phyloP scores from a whole-genome alignment of 768 basidiomycete genomes.

The Lactarius tabidus region DNA sequence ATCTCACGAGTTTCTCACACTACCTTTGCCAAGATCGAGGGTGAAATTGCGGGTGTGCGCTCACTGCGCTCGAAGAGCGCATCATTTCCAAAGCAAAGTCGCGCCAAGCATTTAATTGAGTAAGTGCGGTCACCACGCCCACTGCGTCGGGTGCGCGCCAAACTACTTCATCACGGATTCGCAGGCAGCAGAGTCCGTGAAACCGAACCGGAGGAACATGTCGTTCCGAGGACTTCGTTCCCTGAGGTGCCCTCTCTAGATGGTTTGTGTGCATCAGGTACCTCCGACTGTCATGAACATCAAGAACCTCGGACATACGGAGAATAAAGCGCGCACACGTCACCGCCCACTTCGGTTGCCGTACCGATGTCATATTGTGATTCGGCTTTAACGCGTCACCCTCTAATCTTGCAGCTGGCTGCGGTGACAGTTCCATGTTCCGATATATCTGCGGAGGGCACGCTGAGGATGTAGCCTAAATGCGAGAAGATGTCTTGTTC shows the following conservation, averaged over 20 bases:
- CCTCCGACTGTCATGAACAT: background rate
- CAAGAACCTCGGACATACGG: background rate
- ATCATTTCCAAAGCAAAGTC: no score
- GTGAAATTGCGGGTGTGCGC: no score
- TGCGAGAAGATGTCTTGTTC: background rate
- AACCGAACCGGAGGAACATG: background rate
- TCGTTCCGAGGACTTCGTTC: background rate
- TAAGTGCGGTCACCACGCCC: no score
- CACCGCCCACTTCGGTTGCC: background rate
- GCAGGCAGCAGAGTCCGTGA: conserved; percentile 1
- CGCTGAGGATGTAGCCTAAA: background rate
- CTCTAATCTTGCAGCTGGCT: background rate
- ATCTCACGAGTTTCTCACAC: background rate
- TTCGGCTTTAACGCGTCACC: background rate
- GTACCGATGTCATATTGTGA: background rate
- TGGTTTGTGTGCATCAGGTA: no score
- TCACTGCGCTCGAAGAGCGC: no score
- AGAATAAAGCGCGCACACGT: background rate
- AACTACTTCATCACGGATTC: background rate
- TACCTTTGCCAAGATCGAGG: background rate
- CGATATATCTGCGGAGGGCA: no score
- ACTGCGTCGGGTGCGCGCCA: no score
- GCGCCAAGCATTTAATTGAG: no score
- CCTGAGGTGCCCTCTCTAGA: background rate
- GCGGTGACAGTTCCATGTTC: no score